A percentile compares a stretch with the other conserved stretches of the same genome.
phyloP scores from a whole-genome alignment of 108 stramenopile species.

The Bacterosira constricta region DNA sequence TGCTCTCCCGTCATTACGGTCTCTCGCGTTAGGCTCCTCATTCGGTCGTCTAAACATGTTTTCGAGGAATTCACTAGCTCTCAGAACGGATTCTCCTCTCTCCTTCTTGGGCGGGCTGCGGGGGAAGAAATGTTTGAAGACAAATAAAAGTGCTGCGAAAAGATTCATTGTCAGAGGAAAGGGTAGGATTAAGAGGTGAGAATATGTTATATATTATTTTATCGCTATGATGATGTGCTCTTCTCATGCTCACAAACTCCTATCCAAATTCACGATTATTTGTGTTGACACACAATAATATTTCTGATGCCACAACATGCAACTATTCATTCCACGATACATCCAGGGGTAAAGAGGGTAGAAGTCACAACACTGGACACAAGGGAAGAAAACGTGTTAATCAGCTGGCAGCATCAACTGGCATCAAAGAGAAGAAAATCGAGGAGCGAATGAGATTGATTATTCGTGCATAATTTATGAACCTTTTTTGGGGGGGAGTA shows the following conservation, averaged over 20 bases:
- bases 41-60: background rate
- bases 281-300: background rate
- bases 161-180: conserved; percentile 73
- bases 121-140: conserved; percentile 62
- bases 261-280: background rate
- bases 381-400: conserved; percentile 62
- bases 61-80: background rate
- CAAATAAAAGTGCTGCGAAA: conserved; percentile 75
- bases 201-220: background rate
- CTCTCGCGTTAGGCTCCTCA: background rate
- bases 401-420: conserved; percentile 62
- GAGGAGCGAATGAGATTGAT: conserved; percentile 69
- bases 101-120: conserved; percentile 20
- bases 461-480: conserved; percentile 39
- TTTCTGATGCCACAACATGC: background rate
- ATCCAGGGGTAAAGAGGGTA: conserved; percentile 58
- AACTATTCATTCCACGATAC: conserved; percentile 1
- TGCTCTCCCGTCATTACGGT: conserved; percentile 1
- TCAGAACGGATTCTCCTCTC: background rate
- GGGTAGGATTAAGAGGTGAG: conserved; percentile 78
- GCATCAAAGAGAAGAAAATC: conserved; percentile 64
- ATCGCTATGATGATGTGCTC: background rate
- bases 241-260: background rate
- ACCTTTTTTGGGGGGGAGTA: background rate
- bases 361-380: conserved; percentile 83